Evolutionary conservation across 2,329 filamentous ascomycete species (phyloP).

Genomic region (Cercospora sesami): DNA sequence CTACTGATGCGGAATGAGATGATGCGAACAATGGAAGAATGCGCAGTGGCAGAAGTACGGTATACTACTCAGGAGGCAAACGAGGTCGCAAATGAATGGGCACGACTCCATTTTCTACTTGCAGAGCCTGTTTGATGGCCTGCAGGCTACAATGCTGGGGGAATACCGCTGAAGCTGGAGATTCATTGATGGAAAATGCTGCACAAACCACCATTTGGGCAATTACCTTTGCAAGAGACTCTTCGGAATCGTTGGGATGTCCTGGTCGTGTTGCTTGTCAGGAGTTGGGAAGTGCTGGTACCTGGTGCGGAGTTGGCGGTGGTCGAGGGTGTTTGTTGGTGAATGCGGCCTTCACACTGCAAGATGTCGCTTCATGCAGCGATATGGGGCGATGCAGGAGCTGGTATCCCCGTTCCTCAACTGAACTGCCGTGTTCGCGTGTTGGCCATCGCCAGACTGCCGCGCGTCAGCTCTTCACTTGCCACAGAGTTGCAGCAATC

Average conservation of each 20-base stretch:
- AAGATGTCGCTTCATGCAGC: neutral
- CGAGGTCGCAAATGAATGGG: conserved; percentile 5
- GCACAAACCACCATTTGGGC: neutral
- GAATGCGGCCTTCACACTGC: neutral
- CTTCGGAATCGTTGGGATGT: neutral
- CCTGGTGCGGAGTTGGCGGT: neutral
- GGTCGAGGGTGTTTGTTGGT: conserved; percentile 5
- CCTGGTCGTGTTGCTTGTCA: neutral
- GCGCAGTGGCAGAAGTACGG: neutral
- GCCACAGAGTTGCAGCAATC: neutral
- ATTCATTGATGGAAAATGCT: neutral
- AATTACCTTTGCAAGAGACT: neutral
- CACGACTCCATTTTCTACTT: neutral
- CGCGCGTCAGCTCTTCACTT: neutral
- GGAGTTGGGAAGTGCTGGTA: neutral
- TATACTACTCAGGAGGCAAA: conserved; percentile 3
- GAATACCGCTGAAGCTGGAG: neutral
- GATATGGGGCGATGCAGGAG: neutral
- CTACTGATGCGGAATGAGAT: neutral
- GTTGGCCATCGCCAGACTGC: neutral
- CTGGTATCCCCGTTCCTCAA: neutral
- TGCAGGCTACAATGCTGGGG: neutral
- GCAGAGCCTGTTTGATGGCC: neutral
- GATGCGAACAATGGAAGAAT: neutral
- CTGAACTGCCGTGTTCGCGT: conserved; percentile 1